Evolutionary conservation across 352 stramenopile genomes (phyloP).

Genomic region (Pythium oligandrum): DNA sequence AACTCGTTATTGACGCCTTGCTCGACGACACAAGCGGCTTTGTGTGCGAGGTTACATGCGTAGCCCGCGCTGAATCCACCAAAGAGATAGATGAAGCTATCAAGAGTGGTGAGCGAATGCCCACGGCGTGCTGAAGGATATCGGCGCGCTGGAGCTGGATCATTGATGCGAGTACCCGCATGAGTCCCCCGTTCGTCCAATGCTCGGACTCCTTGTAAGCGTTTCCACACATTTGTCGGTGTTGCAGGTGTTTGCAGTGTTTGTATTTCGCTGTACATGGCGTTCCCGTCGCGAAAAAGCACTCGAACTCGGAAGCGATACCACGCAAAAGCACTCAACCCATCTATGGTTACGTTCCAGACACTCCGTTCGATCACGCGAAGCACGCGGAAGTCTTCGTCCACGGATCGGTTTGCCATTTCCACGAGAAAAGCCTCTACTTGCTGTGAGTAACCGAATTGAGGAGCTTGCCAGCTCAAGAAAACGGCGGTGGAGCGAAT

Average conservation of each 20-base stretch:
- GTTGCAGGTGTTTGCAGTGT: conserved; percentile 27
- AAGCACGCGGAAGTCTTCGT: conserved; percentile 50
- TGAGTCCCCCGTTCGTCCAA: conserved; percentile 28
- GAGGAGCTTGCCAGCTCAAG: conserved; percentile 35
- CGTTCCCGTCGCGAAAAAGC: conserved; percentile 33
- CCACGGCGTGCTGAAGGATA: conserved; percentile 54
- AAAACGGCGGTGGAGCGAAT: conserved; percentile 32
- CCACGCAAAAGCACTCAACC: conserved; percentile 21
- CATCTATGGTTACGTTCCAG: conserved; percentile 18
- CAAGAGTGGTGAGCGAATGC: conserved; percentile 48
- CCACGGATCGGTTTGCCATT: conserved; percentile 50
- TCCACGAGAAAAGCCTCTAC: conserved; percentile 50
- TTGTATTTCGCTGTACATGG: conserved; percentile 28
- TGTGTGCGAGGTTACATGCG: conserved; percentile 42
- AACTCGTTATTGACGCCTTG: conserved; percentile 57
- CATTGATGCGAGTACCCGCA: conserved; percentile 26
- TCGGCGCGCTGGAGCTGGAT: conserved; percentile 22
- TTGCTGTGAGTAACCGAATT: conserved; percentile 31
- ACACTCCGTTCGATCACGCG: conserved; percentile 19
- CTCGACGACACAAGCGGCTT: conserved; percentile 30
- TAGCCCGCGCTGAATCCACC: conserved; percentile 56
- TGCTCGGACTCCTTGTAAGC: conserved; percentile 19
- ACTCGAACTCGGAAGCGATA: conserved; percentile 59
- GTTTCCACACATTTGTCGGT: conserved; percentile 38
- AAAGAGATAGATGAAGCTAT: conserved; percentile 55